A percentile compares a stretch with the other conserved stretches of the same genome.
These are phyloP conservation scores for Colletotrichum endophyticum DNA, from an alignment of 2,329 filamentous ascomycete genomes.

Conservation along the genomic window DNA sequence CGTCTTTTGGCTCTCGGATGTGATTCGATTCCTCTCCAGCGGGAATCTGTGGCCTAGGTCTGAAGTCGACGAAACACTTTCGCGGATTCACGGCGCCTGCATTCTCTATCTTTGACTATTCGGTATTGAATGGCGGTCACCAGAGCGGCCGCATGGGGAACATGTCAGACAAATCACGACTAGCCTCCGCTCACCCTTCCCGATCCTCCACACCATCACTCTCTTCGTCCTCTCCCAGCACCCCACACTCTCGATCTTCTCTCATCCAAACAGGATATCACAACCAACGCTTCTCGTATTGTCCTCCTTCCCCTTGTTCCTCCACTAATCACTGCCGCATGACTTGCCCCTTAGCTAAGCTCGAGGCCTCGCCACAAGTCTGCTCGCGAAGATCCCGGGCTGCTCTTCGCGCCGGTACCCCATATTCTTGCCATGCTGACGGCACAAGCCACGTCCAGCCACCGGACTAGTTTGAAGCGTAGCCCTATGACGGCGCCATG, in stretches of 20 bases:
- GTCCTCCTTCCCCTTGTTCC: not conserved
- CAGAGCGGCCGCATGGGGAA: not conserved
- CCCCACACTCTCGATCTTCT: slow-evolving; percentile 19
- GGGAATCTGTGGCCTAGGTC: not conserved
- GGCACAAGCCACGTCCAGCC: slow-evolving; percentile 6
- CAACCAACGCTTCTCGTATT: slow-evolving; percentile 13
- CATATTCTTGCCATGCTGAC: slow-evolving; percentile 1
- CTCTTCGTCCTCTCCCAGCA: not conserved
- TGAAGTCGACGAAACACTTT: not conserved
- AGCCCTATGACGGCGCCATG: slow-evolving; percentile 12
- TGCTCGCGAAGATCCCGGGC: not conserved
- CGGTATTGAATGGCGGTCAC: not conserved
- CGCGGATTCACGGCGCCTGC: not conserved
- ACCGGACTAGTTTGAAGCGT: not conserved
- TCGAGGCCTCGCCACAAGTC: not conserved
- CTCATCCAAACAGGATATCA: not conserved
- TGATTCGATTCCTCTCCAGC: not conserved
- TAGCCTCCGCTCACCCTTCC: slow-evolving; percentile 10
- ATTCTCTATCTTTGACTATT: not conserved
- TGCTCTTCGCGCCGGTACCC: not conserved
- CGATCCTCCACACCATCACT: slow-evolving; percentile 14
- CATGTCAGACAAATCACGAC: slow-evolving; percentile 17
- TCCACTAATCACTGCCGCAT: slow-evolving; percentile 1
- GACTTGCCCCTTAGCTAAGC: slow-evolving; percentile 15
- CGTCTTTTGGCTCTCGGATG: not conserved